A percentile compares a stretch with the other conserved stretches of the same genome.
These are phyloP conservation scores for Tuber brumale DNA, from an alignment of 495 filamentous ascomycete genomes.

Conservation along the genomic window DNA sequence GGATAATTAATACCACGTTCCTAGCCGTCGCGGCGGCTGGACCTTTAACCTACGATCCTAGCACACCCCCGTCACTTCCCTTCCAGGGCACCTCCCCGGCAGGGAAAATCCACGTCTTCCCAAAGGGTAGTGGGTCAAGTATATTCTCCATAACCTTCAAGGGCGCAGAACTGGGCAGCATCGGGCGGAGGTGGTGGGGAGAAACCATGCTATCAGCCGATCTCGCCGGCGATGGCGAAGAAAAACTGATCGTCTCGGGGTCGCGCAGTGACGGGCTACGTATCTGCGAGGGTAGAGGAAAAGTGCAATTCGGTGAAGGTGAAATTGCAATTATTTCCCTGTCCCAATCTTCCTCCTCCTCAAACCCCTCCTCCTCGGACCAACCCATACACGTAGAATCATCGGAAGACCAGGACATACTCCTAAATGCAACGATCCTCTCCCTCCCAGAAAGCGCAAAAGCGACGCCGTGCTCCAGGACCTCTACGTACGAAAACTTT, in stretches of 20 bases:
- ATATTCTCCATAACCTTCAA: constrained; percentile 18
- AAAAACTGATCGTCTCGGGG: constrained; percentile 23
- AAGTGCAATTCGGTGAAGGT: constrained; percentile 27
- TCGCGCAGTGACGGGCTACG: constrained; percentile 15
- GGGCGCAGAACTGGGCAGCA: constrained; percentile 33
- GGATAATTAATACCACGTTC: constrained; percentile 14
- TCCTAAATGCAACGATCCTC: constrained; percentile 13
- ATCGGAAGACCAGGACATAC: not conserved
- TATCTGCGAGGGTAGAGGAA: constrained; percentile 19
- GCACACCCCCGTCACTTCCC: constrained; percentile 22
- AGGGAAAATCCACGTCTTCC: constrained; percentile 32
- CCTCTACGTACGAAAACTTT: constrained; percentile 25
- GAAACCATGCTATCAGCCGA: constrained; percentile 29
- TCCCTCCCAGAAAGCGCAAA: constrained; percentile 12
- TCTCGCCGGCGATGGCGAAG: constrained; percentile 17
- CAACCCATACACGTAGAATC: not conserved
- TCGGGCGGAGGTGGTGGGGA: constrained; percentile 35
- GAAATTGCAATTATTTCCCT: constrained; percentile 19
- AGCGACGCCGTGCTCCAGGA: not conserved
- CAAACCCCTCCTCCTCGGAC: not conserved
- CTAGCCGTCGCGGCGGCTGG: constrained; percentile 36
- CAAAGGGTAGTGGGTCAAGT: constrained; percentile 10
- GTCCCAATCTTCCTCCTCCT: constrained; percentile 8
- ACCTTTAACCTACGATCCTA: constrained; percentile 32
- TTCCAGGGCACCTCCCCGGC: constrained; percentile 16